phyloP scores from a whole-genome alignment of 768 basidiomycete genomes.

The Tulasnella sp. region DNA sequence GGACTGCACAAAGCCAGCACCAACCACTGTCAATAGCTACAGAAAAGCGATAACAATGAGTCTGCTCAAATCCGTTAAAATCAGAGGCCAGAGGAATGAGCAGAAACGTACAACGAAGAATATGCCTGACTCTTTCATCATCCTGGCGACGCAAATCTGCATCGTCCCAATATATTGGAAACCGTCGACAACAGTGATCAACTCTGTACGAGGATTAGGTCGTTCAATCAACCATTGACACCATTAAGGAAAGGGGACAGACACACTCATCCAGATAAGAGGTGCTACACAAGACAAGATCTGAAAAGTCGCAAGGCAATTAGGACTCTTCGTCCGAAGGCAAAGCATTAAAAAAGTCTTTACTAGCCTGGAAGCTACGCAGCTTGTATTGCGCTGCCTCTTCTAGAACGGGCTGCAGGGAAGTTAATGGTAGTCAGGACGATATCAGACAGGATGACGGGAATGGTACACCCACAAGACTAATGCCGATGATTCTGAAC shows the following conservation, averaged over 20 bases:
- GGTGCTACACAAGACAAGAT: conserved; percentile 16
- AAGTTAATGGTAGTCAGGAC: conserved; percentile 18
- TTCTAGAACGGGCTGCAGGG: conserved; percentile 11
- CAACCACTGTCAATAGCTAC: conserved; percentile 71
- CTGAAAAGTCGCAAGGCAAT: not conserved
- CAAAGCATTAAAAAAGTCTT: conserved; percentile 73
- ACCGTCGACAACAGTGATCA: conserved; percentile 72
- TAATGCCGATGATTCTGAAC: conserved; percentile 53
- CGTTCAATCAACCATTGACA: not conserved
- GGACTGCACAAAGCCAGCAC: conserved; percentile 74
- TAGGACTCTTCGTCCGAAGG: conserved; percentile 43
- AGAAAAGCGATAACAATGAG: not conserved
- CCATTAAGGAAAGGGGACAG: not conserved
- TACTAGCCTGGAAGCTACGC: conserved; percentile 63
- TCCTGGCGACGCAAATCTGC: conserved; percentile 87
- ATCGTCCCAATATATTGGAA: conserved; percentile 85
- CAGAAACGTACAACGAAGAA: conserved; percentile 62
- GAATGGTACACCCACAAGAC: conserved; percentile 24
- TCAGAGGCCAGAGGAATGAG: not conserved
- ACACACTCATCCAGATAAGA: conserved; percentile 56
- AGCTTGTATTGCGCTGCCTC: conserved; percentile 24
- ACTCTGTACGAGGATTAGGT: conserved; percentile 37
- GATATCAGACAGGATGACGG: too few relatives aligned
- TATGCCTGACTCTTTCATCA: conserved; percentile 85
- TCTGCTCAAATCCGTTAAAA: too few relatives aligned